These are phyloP conservation scores for Stachybotrys chartarum DNA, from an alignment of 2,329 filamentous ascomycete species.

Conservation along the genomic window DNA sequence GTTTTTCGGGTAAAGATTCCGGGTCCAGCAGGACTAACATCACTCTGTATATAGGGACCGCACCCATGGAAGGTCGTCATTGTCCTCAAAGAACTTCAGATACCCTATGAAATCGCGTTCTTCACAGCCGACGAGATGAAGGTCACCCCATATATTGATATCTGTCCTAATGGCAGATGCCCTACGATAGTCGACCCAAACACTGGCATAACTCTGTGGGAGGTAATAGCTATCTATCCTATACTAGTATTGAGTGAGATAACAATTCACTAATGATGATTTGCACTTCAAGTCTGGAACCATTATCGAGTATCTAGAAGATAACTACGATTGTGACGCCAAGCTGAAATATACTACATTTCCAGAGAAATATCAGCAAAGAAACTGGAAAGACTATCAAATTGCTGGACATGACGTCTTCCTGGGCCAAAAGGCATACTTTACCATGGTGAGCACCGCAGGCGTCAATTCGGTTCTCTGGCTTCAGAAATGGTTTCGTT, in stretches of 20 bases:
- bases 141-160: conserved; percentile 12
- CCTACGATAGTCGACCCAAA: conserved; percentile 23
- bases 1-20: too few relatives aligned
- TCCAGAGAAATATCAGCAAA: neutral
- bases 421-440: conserved; percentile 33
- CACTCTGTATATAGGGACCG: too few relatives aligned
- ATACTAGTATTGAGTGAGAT: neutral
- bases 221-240: neutral
- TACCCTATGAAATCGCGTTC: conserved; percentile 16
- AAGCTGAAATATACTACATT: conserved; percentile 3
- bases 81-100: conserved; percentile 19
- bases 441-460: conserved; percentile 28
- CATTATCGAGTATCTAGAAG: conserved; percentile 12
- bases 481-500: too few relatives aligned
- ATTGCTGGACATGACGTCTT: conserved; percentile 36
- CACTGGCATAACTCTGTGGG: conserved; percentile 18
- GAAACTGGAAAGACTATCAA: conserved; percentile 2
- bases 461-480: conserved; percentile 31
- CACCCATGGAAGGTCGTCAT: conserved; percentile 18
- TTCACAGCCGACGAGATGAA: conserved; percentile 16
- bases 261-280: neutral
- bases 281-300: conserved; percentile 4
- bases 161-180: conserved; percentile 25
- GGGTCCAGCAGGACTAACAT: too few relatives aligned
- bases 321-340: conserved; percentile 10